These are phyloP conservation scores for Teunomyces funiuensis DNA, from an alignment of 805 yeast species.

Conservation along the genomic window DNA sequence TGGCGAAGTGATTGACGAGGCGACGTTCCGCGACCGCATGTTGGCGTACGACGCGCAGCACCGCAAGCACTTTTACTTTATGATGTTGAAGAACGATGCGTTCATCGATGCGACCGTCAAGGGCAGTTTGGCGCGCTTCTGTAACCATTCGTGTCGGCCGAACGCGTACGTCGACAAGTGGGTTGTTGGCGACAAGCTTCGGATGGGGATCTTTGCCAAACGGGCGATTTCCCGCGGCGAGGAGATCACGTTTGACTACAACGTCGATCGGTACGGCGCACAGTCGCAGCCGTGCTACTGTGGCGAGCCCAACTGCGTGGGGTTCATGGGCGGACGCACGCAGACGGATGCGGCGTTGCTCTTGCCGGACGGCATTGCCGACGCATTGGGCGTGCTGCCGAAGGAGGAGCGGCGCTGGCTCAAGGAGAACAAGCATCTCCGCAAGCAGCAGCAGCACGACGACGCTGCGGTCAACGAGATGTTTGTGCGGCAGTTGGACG, in stretches of 20 bases:
- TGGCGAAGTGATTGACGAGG: conserved; percentile 90
- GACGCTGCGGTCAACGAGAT: conserved; percentile 62
- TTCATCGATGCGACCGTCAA: conserved; percentile 91
- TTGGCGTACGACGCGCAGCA: conserved; percentile 66
- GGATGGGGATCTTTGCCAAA: conserved; percentile 94
- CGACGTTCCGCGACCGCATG: conserved; percentile 72
- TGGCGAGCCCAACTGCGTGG: conserved; percentile 88
- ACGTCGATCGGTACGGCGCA: conserved; percentile 95
- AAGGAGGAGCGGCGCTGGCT: conserved; percentile 73
- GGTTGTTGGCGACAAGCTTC: conserved; percentile 87
- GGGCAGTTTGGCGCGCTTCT: conserved; percentile 88
- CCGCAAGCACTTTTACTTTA: conserved; percentile 83
- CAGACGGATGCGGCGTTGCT: conserved; percentile 89
- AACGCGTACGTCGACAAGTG: conserved; percentile 95
- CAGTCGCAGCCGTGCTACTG: conserved; percentile 92
- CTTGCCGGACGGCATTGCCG: conserved; percentile 79
- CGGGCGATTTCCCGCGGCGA: conserved; percentile 72
- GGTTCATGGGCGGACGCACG: conserved; percentile 94
- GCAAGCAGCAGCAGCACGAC: conserved; percentile 50
- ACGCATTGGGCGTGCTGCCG: conserved; percentile 76
- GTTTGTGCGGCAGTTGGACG: conserved; percentile 60
- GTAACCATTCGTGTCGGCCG: conserved; percentile 94
- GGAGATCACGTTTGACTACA: conserved; percentile 89
- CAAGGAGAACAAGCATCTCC: conserved; percentile 52
- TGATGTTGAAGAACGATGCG: conserved; percentile 92